Percentiles rank a stretch among this genome's conserved stretches.
phyloP scores from a whole-genome alignment of 106 monocot species.

The Acorus calamus region DNA sequence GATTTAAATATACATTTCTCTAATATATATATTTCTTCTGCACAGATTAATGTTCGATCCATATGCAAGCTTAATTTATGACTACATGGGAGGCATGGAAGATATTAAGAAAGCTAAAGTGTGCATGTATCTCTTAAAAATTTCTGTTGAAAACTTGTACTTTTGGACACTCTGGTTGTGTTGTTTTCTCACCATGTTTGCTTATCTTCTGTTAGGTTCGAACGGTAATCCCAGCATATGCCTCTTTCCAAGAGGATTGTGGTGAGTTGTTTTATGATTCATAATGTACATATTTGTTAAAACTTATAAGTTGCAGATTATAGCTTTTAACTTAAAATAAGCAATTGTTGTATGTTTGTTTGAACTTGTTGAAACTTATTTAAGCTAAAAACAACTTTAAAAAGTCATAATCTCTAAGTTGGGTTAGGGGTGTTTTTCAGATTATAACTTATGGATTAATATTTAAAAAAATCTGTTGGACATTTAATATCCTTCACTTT shows the following conservation, averaged over 20 bases:
- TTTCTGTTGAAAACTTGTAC: slow-evolving; percentile 6
- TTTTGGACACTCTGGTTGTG: background rate
- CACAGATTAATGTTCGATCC: slow-evolving; percentile 92
- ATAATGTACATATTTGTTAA: too few relatives aligned
- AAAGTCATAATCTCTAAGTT: too few relatives aligned
- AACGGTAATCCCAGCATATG: slow-evolving; percentile 63
- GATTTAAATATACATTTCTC: background rate
- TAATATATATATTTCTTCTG: slow-evolving; percentile 10
- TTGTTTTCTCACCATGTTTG: background rate
- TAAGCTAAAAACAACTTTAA: too few relatives aligned
- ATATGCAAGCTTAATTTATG: slow-evolving; percentile 61
- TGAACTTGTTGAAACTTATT: too few relatives aligned
- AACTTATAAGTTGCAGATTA: too few relatives aligned
- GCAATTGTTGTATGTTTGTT: too few relatives aligned
- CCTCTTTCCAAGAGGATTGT: slow-evolving; percentile 87
- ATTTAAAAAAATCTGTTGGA: too few relatives aligned
- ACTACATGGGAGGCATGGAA: slow-evolving; percentile 87
- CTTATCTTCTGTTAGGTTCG: slow-evolving; percentile 42
- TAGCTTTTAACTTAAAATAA: too few relatives aligned
- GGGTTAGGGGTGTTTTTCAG: too few relatives aligned
- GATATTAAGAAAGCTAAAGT: slow-evolving; percentile 92
- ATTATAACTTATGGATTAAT: too few relatives aligned
- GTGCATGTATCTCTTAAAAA: slow-evolving; percentile 42
- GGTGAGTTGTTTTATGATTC: slow-evolving; percentile 29
- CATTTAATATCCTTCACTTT: too few relatives aligned